Evolutionary conservation across 1,139 yeast genomes (phyloP).

Genomic region (Chernovozyma aurita): DNA sequence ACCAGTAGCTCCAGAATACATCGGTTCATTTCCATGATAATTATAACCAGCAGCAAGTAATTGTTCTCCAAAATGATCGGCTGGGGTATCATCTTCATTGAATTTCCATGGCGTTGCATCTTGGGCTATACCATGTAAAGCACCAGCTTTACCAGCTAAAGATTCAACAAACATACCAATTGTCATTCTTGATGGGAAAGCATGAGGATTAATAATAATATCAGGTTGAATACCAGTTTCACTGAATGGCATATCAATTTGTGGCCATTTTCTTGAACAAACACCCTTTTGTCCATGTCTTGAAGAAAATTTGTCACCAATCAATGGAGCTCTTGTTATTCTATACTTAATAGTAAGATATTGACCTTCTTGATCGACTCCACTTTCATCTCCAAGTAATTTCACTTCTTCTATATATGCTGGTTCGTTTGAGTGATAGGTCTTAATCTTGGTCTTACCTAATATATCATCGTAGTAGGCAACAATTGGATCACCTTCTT

Average conservation of each 20-base stretch:
- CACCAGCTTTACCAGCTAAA: conserved; percentile 97
- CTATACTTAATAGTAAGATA: conserved; percentile 83
- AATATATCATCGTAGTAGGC: conserved; percentile 89
- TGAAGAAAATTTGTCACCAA: conserved; percentile 97
- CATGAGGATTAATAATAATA: conserved; percentile 96
- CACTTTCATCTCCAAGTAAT: conserved; percentile 77
- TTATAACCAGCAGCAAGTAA: conserved; percentile 84
- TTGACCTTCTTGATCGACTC: conserved; percentile 72
- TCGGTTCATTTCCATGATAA: conserved; percentile 97
- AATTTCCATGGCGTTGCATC: conserved; percentile 97
- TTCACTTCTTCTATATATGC: conserved; percentile 96
- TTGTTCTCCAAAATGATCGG: conserved; percentile 96
- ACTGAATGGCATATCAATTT: conserved; percentile 93
- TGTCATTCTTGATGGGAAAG: conserved; percentile 99
- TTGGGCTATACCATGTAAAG: conserved; percentile 94
- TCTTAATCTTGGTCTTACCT: conserved; percentile 88
- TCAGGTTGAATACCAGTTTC: conserved; percentile 97
- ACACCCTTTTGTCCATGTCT: conserved; percentile 99
- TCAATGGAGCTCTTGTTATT: conserved; percentile 85
- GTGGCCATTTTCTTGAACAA: conserved; percentile 97
- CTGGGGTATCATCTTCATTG: conserved; percentile 90
- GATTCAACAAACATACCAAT: conserved; percentile 99
- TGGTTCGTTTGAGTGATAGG: conserved; percentile 92
- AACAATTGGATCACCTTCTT: conserved; percentile 94
- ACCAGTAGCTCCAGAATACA: conserved; percentile 98